Evolutionary conservation across 805 yeast genomes (phyloP), one percentile per base, ranked within the genome.

Genomic region (Saturnispora halmiae): DNA sequence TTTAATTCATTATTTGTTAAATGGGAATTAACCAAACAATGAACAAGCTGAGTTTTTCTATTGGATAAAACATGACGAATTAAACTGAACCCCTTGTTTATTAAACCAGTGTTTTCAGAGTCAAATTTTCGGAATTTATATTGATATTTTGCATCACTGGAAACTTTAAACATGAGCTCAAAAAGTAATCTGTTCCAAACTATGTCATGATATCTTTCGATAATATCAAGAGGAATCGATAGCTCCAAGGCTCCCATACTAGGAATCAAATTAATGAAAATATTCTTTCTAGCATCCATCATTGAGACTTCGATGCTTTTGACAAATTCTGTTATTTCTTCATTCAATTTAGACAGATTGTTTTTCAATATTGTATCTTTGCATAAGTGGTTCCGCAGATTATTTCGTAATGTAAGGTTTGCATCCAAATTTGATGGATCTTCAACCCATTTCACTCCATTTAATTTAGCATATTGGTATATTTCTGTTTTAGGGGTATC

Each of bases 341-440:
- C 26, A 53, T 4, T 10, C 50, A 43, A 6, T 42, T 36, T 6
- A 41, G 19, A 4, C 55, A 35, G 7, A 35, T 19, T 1, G 30
- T 20, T 16, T 43, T 42, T 13, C 27, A 47, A 5, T 54, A 27
- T 15, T 46, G 46, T 15, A 38, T 38, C 3, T 42, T 37, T 11
- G 47, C 19, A 32, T 46, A 44, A 24, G 56, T 34, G 24, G 48
- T 46, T 31, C 60, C 58, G 29, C 3, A 75, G 61, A 14, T 67
- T 58, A 50, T 83, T 83, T 37, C 94, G 63, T 28, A 60, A 50
- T 0, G 90, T 82, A 34, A 78, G 63, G 8, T 52, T 50, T 2
- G 67, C 59, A 48, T 79, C 77, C 2, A 52, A 51, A 47, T 84
- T 84, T 0, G 90, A 76, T 2, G 60, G 52, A 50, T 84, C 94